Conservation (phyloP, 2,329 filamentous ascomycete species). For the Diaporthe amygdali region DNA sequence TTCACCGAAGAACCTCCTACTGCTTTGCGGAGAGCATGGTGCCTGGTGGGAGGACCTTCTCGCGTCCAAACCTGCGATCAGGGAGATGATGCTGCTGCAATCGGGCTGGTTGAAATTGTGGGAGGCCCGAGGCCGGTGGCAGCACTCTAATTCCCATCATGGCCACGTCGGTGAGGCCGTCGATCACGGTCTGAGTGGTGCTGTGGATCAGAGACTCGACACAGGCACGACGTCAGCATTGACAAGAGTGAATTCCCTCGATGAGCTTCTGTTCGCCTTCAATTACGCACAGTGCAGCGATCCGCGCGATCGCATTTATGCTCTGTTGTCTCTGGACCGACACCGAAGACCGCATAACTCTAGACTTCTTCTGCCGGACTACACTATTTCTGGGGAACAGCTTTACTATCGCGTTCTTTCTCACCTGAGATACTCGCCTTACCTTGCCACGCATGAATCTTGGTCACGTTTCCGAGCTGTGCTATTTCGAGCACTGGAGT, state of each 20-base stretch:
- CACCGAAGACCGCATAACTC: not conserved
- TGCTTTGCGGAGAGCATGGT: slow-evolving; percentile 1
- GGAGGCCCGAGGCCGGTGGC: slow-evolving; percentile 10
- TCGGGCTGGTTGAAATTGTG: slow-evolving; percentile 11
- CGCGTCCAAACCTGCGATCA: slow-evolving; percentile 1
- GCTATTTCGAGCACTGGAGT: not conserved
- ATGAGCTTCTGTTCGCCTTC: slow-evolving; percentile 7
- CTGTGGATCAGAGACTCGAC: not conserved
- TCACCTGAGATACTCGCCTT: not conserved
- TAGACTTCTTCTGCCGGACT: not conserved
- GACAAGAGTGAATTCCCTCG: not conserved
- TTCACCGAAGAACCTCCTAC: not conserved
- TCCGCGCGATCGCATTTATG: slow-evolving; percentile 9
- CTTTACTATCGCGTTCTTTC: slow-evolving; percentile 16
- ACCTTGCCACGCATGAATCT: not conserved
- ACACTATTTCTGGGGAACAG: slow-evolving; percentile 7
- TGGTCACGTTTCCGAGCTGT: slow-evolving; percentile 1
- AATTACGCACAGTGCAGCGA: slow-evolving; percentile 11
- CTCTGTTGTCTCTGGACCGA: slow-evolving; percentile 9
- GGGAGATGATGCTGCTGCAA: not conserved
- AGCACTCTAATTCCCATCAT: not conserved
- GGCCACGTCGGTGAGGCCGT: not conserved
- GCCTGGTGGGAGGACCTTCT: slow-evolving; percentile 17
- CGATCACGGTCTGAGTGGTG: not conserved
- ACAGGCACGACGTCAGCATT: not conserved